A percentile compares a stretch with the other conserved stretches of the same genome.
phyloP scores from a whole-genome alignment of 768 basidiomycete genomes.

The Lyophyllum decastes region DNA sequence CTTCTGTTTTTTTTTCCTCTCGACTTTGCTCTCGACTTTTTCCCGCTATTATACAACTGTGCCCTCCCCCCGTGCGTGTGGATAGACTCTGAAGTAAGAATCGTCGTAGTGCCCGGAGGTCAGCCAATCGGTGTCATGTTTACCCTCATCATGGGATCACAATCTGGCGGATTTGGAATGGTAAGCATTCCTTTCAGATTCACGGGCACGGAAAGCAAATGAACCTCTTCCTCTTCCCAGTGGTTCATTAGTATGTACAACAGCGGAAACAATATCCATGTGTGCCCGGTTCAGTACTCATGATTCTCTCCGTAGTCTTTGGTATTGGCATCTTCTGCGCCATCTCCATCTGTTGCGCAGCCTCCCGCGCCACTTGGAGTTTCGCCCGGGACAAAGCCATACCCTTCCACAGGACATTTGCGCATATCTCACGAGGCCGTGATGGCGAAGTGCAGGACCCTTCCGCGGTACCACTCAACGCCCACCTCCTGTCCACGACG shows the following conservation, averaged over 20 bases:
- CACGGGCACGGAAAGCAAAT: neutral
- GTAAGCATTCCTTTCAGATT: slow-evolving; percentile 27
- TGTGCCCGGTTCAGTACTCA: neutral
- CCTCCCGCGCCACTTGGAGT: slow-evolving; percentile 71
- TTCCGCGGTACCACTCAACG: slow-evolving; percentile 24
- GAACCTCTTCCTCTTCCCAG: slow-evolving; percentile 15
- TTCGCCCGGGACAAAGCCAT: slow-evolving; percentile 71
- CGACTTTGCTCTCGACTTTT: neutral
- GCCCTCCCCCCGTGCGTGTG: neutral
- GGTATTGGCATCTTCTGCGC: slow-evolving; percentile 61
- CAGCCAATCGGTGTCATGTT: slow-evolving; percentile 69
- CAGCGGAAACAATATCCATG: neutral
- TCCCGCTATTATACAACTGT: neutral
- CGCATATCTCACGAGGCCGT: slow-evolving; percentile 35
- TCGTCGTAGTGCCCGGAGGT: slow-evolving; percentile 48
- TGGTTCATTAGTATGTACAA: slow-evolving; percentile 42
- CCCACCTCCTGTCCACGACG: slow-evolving; percentile 53
- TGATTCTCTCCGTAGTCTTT: slow-evolving; percentile 40
- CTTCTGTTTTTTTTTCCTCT: too few species aligned
- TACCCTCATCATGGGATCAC: slow-evolving; percentile 60
- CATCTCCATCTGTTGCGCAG: slow-evolving; percentile 66
- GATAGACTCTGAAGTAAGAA: neutral
- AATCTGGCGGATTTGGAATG: slow-evolving; percentile 63
- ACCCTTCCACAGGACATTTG: slow-evolving; percentile 51
- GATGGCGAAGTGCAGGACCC: slow-evolving; percentile 27